Base-by-base conservation (phyloP, 1,139 yeast genomes). In the Yamadazyma taylorii region DNA sequence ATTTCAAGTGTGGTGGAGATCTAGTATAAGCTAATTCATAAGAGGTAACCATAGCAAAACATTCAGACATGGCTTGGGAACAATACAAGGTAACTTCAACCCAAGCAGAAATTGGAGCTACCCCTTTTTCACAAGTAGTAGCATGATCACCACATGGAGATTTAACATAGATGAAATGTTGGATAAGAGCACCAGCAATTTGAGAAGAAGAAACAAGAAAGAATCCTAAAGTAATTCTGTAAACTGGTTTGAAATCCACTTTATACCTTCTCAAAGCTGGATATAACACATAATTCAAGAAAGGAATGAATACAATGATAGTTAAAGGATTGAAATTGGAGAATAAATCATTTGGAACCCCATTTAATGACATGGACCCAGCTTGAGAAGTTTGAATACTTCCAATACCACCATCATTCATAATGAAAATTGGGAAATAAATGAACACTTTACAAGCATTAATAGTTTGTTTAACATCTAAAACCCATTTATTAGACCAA, bases 331-430 rank as follows among this genome's bases (percentile, higher is more conserved):
- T 82, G 58, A 83, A 78, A 47, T 79, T 81, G 56, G 73, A 76
- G 57, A 81, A 75, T 53, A 82, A 69, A 66, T 81, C 89, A 52
- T 82, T 82, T 46, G 89, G 89, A 45, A 82, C 76, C 39, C 87
- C 86, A 36, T 79, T 69, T 22, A 80, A 69, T 23, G 75, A 64
- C 85, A 82, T 78, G 23, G 83, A 73, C 39, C 81, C 82, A 32
- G 86, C 81, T 53, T 80, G 85, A 7, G 81, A 78, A 40, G 77
- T 79, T 56, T 79, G 79, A 37, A 79, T 70, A 40, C 78, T 68
- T 34, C 83, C 80, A 59, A 81, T 69, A 56, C 85, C 86, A 52
- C 78, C 78, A 58, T 82, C 86, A 48, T 78, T 75, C 50, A 82
- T 66, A 63, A 78, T 74, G 64, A 77, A 83, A 35, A 81, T 63